phyloP scores from a whole-genome alignment of 352 stramenopile species.

The Phytopythium aichiense region DNA sequence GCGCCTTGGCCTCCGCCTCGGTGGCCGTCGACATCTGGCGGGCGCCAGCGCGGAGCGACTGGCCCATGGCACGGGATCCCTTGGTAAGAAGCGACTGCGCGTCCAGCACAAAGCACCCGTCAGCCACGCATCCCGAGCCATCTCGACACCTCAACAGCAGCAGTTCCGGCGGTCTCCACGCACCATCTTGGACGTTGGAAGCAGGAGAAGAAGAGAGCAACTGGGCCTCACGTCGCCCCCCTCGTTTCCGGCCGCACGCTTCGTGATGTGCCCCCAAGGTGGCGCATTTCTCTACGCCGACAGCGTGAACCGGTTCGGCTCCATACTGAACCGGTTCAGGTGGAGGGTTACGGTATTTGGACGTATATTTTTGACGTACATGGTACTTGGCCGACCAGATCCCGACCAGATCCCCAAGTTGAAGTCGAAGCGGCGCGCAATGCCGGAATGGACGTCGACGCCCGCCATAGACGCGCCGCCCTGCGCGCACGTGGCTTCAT shows the following conservation, averaged over 20 bases:
- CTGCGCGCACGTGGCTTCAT: background rate
- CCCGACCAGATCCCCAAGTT: no score
- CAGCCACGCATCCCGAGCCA: no score
- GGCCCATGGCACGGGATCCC: conserved; percentile 41
- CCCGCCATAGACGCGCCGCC: background rate
- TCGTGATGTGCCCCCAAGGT: background rate
- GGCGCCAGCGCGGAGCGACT: conserved; percentile 49
- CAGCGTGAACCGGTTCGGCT: background rate
- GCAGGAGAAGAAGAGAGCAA: conserved; percentile 8
- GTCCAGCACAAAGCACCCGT: background rate
- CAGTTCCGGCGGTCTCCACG: conserved; percentile 1
- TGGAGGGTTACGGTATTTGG: background rate
- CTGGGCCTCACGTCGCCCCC: background rate
- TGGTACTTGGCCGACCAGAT: no score
- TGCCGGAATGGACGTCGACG: background rate
- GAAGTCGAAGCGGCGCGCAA: no score
- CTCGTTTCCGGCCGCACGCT: background rate
- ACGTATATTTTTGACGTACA: background rate
- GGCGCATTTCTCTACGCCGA: conserved; percentile 7
- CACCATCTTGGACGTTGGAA: conserved; percentile 10
- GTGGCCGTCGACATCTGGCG: conserved; percentile 80
- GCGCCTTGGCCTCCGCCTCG: conserved; percentile 81
- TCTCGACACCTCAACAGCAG: no score
- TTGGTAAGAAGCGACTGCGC: conserved; percentile 63
- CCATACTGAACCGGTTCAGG: background rate